Conservation (phyloP, 1,284 basidiomycete species). For the Austropuccinia psidii region DNA sequence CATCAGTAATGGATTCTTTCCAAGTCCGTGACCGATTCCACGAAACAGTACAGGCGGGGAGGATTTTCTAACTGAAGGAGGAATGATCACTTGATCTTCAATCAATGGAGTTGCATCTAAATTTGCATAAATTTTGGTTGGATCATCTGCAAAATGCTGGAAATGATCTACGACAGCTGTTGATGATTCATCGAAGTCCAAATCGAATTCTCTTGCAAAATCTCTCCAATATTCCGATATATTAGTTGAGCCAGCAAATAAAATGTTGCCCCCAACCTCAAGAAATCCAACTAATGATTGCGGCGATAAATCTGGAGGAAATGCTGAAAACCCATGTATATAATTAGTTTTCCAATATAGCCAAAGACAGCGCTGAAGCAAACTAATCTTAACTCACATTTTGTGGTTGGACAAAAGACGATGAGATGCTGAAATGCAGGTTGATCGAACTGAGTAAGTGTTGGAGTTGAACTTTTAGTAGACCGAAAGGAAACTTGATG, state of each 20-base stretch:
- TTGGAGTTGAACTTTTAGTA: constrained; percentile 62
- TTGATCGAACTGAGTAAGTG: constrained; percentile 62
- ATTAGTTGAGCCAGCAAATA: constrained; percentile 67
- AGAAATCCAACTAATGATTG: constrained; percentile 52
- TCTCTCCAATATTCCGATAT: constrained; percentile 51
- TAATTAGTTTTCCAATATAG: background rate
- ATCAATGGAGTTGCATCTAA: constrained; percentile 13
- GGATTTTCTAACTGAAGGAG: constrained; percentile 55
- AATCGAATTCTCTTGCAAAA: constrained; percentile 54
- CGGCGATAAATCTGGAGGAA: constrained; percentile 69
- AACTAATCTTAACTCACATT: constrained; percentile 54
- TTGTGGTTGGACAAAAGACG: constrained; percentile 69
- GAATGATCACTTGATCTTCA: constrained; percentile 51
- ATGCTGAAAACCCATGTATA: constrained; percentile 51
- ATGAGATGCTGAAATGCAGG: constrained; percentile 74
- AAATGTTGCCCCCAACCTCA: constrained; percentile 63
- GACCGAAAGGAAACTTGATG: constrained; percentile 66
- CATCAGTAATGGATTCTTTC: constrained; percentile 70
- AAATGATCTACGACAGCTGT: constrained; percentile 51
- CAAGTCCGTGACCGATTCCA: constrained; percentile 65
- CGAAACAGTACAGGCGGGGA: constrained; percentile 59
- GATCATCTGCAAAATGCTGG: constrained; percentile 48
- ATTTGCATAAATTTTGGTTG: constrained; percentile 48
- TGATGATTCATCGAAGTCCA: constrained; percentile 52
- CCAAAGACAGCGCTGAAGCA: background rate